These are phyloP conservation scores for Talaromyces nanjingensis DNA, from an alignment of 495 filamentous ascomycete genomes.

Conservation along the genomic window DNA sequence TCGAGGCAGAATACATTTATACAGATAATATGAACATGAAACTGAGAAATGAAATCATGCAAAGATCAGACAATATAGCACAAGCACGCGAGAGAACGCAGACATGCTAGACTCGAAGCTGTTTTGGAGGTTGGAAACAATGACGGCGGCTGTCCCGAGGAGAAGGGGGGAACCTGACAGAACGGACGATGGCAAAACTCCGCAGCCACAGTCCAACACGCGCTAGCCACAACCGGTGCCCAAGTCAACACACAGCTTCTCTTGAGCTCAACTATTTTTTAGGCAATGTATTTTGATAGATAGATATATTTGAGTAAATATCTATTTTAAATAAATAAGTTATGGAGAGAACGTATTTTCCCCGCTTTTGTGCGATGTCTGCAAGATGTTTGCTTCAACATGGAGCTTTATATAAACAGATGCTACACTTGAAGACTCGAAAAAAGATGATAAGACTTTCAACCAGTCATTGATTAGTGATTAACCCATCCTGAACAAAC, in stretches of 20 bases:
- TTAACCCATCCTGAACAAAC: not conserved
- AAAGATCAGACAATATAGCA: not conserved
- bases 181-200: too few relatives aligned
- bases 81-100: not conserved
- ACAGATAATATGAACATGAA: constrained; percentile 9
- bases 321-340: not conserved
- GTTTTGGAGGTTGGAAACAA: not conserved
- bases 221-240: not conserved
- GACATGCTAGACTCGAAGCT: not conserved
- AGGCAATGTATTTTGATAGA: not conserved
- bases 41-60: not conserved
- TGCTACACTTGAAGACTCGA: not conserved
- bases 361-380: not conserved
- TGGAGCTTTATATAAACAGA: not conserved
- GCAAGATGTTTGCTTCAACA: not conserved
- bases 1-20: constrained; percentile 82
- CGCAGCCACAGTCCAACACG: not conserved
- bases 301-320: not conserved
- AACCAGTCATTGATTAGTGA: not conserved
- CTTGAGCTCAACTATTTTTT: not conserved
- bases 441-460: not conserved
- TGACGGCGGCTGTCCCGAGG: not conserved
- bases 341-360: not conserved
- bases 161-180: not conserved
- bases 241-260: not conserved